phyloP scores from a whole-genome alignment of 2,329 filamentous ascomycete genomes.

The Aureobasidium sp. region DNA sequence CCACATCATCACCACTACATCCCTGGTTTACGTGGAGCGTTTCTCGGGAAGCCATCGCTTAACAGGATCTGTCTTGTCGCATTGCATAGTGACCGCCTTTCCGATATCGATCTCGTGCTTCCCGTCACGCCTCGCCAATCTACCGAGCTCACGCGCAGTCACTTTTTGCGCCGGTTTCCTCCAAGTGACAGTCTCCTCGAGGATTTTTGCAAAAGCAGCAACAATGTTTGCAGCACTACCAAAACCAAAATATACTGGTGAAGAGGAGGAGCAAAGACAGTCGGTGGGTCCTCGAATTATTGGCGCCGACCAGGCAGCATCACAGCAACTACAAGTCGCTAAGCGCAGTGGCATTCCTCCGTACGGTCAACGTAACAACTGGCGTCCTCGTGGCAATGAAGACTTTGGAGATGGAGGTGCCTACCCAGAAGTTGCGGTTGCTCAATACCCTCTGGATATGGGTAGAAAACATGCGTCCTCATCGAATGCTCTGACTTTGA shows the following conservation, averaged over 20 bases:
- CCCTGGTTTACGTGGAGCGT: neutral
- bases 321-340: slow-evolving; percentile 71
- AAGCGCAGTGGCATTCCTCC: slow-evolving; percentile 64
- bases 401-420: slow-evolving; percentile 96
- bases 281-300: slow-evolving; percentile 78
- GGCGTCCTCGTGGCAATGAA: slow-evolving; percentile 80
- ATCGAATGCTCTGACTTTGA: slow-evolving; percentile 84
- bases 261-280: slow-evolving; percentile 75
- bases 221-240: slow-evolving; percentile 63
- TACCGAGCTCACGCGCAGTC: neutral
- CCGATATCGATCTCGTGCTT: neutral
- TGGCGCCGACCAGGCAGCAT: slow-evolving; percentile 69
- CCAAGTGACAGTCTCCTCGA: neutral
- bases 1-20: neutral
- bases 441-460: slow-evolving; percentile 95
- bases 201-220: slow-evolving; percentile 39
- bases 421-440: slow-evolving; percentile 82
- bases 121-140: neutral
- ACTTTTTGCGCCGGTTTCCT: neutral
- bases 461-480: slow-evolving; percentile 64
- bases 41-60: neutral
- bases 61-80: neutral
- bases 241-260: slow-evolving; percentile 83
- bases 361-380: slow-evolving; percentile 80
- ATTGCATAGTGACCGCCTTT: neutral